Evolutionary conservation across 768 basidiomycete species (phyloP).

Genomic region (Xerocomellus amylosporus): DNA sequence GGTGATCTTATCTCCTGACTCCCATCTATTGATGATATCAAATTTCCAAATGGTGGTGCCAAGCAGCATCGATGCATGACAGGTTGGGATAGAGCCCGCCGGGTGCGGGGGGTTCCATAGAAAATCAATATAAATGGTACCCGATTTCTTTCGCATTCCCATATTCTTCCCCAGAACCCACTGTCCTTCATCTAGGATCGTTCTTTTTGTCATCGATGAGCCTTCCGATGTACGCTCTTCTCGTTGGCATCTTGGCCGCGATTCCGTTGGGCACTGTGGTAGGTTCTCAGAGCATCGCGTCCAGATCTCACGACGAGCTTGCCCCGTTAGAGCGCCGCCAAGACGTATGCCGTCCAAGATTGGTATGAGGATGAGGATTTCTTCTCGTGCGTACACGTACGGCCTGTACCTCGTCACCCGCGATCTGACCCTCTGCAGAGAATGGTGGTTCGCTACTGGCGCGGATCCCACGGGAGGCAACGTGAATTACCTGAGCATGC

Average conservation of each 20-base stretch:
- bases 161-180: neutral
- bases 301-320: slow-evolving; percentile 10
- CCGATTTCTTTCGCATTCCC: neutral
- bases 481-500: slow-evolving; percentile 55
- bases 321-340: slow-evolving; percentile 3
- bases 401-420: neutral
- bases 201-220: neutral
- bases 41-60: neutral
- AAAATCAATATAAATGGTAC: slow-evolving; percentile 4
- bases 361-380: slow-evolving; percentile 47
- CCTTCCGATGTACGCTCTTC: slow-evolving; percentile 22
- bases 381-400: slow-evolving; percentile 44
- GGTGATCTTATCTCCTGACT: no score
- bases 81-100: neutral
- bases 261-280: slow-evolving; percentile 32
- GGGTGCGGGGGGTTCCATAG: neutral
- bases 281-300: slow-evolving; percentile 18
- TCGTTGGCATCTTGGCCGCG: slow-evolving; percentile 24
- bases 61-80: neutral
- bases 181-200: neutral
- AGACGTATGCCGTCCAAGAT: slow-evolving; percentile 35
- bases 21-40: neutral
- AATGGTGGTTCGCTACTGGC: slow-evolving; percentile 60
- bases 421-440: slow-evolving; percentile 34
- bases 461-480: slow-evolving; percentile 68